Evolutionary conservation across 2,329 filamentous ascomycete genomes (phyloP), one percentile per base, ranked within the genome.

Genomic region (Davidsoniella virescens): DNA sequence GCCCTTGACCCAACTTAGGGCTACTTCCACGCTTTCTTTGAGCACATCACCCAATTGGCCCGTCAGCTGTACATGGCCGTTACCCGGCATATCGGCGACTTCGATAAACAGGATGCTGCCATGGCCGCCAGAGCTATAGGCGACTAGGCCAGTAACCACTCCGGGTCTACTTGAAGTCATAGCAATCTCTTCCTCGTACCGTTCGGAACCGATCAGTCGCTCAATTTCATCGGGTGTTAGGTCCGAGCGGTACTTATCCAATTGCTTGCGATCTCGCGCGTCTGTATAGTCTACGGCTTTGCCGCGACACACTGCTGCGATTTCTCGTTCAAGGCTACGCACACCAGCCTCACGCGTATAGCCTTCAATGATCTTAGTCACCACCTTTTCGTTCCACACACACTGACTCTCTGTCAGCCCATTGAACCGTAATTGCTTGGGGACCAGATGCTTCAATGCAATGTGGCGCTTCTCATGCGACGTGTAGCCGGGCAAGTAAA

Each of bases 81-180:
- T 82, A 41, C 92, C 92, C 0, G 92, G 92, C 87, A 96, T 96
- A 61, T 94, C 88, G 9, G 90, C 87, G 42, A 95, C 87, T 66
- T 98, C 92, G 59, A 98, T 98, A 70, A 98, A 98, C 51, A 98
- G 74, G 59, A 98, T 98, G 61, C 84, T 88, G 55, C 92, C 92
- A 63, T 95, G 90, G 44, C 87, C 87, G 46, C 92, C 90, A 3
- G 82, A 84, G 60, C 82, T 87, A 68, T 95, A 98, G 7, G 92
- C 92, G 14, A 98, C 92, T 29, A 98, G 80, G 12, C 92, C 92
- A 0, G 92, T 98, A 37, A 98, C 90, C 51, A 98, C 84, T 51
- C 92, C 92, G 1, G 92, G 90, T 16, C 87, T 80, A 56, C 76
- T 72, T 62, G 77, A 78, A 60, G 84, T 87, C 63, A 94, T 90